Evolutionary conservation across 2,329 filamentous ascomycete genomes (phyloP).

Genomic region (Xylariaceae sp.): DNA sequence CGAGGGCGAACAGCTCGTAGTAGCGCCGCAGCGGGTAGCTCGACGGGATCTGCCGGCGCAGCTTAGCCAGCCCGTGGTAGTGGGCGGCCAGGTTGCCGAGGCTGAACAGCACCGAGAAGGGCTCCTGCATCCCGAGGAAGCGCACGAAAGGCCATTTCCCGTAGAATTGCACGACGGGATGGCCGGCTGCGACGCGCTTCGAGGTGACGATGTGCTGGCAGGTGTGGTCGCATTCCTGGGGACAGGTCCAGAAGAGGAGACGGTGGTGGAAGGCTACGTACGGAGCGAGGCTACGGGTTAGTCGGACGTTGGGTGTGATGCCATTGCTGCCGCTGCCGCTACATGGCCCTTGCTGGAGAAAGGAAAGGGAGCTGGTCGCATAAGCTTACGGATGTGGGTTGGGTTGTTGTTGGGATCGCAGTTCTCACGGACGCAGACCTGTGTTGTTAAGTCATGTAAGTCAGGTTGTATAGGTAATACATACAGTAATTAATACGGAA

Average conservation of each 20-base stretch:
- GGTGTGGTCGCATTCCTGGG: slow-evolving; percentile 94
- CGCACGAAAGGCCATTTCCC: slow-evolving; percentile 98
- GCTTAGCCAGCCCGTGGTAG: slow-evolving; percentile 70
- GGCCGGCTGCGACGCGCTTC: slow-evolving; percentile 65
- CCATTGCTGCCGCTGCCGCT: neutral
- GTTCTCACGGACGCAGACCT: slow-evolving; percentile 83
- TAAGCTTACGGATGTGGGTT: slow-evolving; percentile 69
- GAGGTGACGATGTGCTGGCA: slow-evolving; percentile 93
- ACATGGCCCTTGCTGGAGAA: no score
- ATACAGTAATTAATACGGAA: neutral
- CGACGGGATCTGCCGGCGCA: slow-evolving; percentile 71
- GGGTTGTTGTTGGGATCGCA: slow-evolving; percentile 65
- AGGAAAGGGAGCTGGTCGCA: slow-evolving; percentile 5
- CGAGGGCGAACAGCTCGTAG: slow-evolving; percentile 78
- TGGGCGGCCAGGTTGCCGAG: slow-evolving; percentile 90
- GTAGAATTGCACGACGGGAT: slow-evolving; percentile 86
- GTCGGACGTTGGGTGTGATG: slow-evolving; percentile 7
- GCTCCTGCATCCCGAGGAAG: slow-evolving; percentile 91
- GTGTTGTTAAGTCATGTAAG: slow-evolving; percentile 16
- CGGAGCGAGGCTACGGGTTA: slow-evolving; percentile 17
- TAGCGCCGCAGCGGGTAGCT: slow-evolving; percentile 77
- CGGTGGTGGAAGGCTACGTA: slow-evolving; percentile 76
- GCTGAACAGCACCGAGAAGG: slow-evolving; percentile 90
- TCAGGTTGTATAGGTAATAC: neutral
- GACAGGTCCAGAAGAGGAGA: slow-evolving; percentile 89